Evolutionary conservation across 1,284 basidiomycete species (phyloP).

Genomic region (Cryptococcus jaspeensis): DNA sequence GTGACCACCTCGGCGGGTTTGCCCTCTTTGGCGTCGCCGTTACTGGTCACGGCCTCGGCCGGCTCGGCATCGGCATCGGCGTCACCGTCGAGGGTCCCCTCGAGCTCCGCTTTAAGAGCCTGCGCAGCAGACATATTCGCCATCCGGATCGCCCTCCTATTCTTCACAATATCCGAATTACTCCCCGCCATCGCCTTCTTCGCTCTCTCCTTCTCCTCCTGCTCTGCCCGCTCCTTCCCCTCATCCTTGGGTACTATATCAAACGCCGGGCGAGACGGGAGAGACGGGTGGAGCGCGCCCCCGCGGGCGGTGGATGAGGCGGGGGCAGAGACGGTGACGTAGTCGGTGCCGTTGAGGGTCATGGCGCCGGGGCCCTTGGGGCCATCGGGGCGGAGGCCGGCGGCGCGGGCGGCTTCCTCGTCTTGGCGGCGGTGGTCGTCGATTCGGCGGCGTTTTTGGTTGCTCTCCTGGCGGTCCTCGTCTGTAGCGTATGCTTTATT

Average conservation of each 20-base stretch:
- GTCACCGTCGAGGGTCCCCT: slow-evolving; percentile 50
- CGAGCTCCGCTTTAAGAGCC: slow-evolving; percentile 85
- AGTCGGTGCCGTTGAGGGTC: slow-evolving; percentile 50
- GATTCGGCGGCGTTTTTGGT: slow-evolving; percentile 80
- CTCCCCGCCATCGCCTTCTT: slow-evolving; percentile 57
- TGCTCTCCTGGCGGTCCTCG: slow-evolving; percentile 89
- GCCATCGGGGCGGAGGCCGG: slow-evolving; percentile 4
- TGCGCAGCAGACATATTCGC: slow-evolving; percentile 96
- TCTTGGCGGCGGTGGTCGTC: slow-evolving; percentile 63
- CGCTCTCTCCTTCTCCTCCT: slow-evolving; percentile 8
- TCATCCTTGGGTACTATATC: slow-evolving; percentile 63
- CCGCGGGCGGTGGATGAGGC: slow-evolving; percentile 31
- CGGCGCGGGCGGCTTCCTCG: slow-evolving; percentile 29
- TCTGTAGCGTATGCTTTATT: slow-evolving; percentile 54
- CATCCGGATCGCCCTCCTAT: slow-evolving; percentile 83
- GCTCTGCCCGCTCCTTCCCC: slow-evolving; percentile 3
- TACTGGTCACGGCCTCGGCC: slow-evolving; percentile 14
- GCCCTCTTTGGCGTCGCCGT: slow-evolving; percentile 5
- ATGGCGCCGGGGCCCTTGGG: slow-evolving; percentile 32
- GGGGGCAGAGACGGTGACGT: slow-evolving; percentile 44
- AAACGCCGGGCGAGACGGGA: slow-evolving; percentile 61
- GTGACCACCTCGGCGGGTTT: slow-evolving; percentile 22
- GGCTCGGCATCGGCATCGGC: slow-evolving; percentile 14
- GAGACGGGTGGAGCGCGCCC: slow-evolving; percentile 51
- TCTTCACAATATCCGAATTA: slow-evolving; percentile 82